Evolutionary conservation across 2,329 filamentous ascomycete genomes (phyloP).

Genomic region (Xylariaceae sp.): DNA sequence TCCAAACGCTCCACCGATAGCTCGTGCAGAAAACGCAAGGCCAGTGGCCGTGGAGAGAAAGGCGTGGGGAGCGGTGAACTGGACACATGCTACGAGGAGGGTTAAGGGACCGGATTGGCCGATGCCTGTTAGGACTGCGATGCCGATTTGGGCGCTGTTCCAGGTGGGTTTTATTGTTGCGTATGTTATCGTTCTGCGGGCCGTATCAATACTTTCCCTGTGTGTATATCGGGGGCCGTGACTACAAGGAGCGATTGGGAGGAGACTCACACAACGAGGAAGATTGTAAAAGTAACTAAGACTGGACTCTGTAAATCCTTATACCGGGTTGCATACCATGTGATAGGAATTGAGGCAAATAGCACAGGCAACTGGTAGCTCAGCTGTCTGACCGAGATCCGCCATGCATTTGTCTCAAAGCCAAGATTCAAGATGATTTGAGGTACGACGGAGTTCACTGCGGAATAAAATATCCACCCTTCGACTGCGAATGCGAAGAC

Average conservation of each 20-base stretch:
- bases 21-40: conserved; percentile 50
- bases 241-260: no score
- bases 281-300: conserved; percentile 44
- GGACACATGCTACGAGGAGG: conserved; percentile 47
- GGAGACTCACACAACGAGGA: conserved; percentile 44
- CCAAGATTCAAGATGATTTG: conserved; percentile 49
- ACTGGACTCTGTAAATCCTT: conserved; percentile 49
- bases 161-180: conserved; percentile 42
- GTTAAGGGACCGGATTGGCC: conserved; percentile 50
- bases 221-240: no score
- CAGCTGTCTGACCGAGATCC: conserved; percentile 47
- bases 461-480: conserved; percentile 57
- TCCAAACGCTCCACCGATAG: conserved; percentile 52
- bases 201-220: no score
- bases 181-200: conserved; percentile 43
- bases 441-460: conserved; percentile 50
- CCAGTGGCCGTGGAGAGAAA: conserved; percentile 53
- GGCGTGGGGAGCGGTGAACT: conserved; percentile 52
- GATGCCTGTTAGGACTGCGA: conserved; percentile 46
- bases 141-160: conserved; percentile 44
- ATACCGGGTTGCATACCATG: conserved; percentile 44
- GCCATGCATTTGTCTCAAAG: conserved; percentile 45
- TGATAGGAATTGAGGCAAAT: conserved; percentile 42
- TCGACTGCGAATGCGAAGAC: conserved; percentile 57
- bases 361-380: conserved; percentile 41